These are phyloP conservation scores for Colletotrichum melonis DNA, from an alignment of 2,329 filamentous ascomycete genomes.

Conservation along the genomic window DNA sequence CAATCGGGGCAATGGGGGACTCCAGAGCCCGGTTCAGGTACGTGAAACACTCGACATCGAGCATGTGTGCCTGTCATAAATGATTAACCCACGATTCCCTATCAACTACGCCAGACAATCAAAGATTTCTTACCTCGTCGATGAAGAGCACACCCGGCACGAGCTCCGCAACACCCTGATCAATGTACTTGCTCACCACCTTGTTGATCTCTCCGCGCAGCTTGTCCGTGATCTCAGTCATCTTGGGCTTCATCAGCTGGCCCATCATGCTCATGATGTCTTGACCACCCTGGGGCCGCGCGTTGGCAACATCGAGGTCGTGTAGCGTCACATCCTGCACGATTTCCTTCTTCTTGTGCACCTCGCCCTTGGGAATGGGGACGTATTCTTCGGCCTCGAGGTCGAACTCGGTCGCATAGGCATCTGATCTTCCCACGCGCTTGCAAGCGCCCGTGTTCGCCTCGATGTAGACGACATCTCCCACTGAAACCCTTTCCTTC, in stretches of 20 bases:
- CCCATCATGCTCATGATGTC: constrained; percentile 99
- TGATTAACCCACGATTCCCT: constrained; percentile 33
- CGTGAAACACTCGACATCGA: constrained; percentile 98
- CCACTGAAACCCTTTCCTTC: constrained; percentile 95
- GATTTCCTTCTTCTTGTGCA: constrained; percentile 99
- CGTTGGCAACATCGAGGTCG: constrained; percentile 95
- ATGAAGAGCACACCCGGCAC: constrained; percentile 99
- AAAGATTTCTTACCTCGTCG: constrained; percentile 78
- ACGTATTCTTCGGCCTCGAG: constrained; percentile 99
- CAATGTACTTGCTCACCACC: constrained; percentile 98
- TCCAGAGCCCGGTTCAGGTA: constrained; percentile 99
- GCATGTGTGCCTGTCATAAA: constrained; percentile 87
- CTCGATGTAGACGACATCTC: constrained; percentile 99
- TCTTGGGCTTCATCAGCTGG: constrained; percentile 99
- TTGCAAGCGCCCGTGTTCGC: constrained; percentile 99
- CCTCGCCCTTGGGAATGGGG: constrained; percentile 97
- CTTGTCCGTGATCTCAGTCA: constrained; percentile 99
- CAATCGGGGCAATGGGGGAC: constrained; percentile 93
- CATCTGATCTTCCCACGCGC: constrained; percentile 93
- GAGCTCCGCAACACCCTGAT: constrained; percentile 96
- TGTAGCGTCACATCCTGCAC: constrained; percentile 98
- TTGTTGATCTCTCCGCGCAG: constrained; percentile 97
- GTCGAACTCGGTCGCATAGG: constrained; percentile 98
- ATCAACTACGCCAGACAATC: constrained; percentile 8
- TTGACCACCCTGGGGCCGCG: constrained; percentile 94